These are phyloP conservation scores for Setomelanomma holmii DNA, from an alignment of 2,329 filamentous ascomycete genomes.

Conservation along the genomic window DNA sequence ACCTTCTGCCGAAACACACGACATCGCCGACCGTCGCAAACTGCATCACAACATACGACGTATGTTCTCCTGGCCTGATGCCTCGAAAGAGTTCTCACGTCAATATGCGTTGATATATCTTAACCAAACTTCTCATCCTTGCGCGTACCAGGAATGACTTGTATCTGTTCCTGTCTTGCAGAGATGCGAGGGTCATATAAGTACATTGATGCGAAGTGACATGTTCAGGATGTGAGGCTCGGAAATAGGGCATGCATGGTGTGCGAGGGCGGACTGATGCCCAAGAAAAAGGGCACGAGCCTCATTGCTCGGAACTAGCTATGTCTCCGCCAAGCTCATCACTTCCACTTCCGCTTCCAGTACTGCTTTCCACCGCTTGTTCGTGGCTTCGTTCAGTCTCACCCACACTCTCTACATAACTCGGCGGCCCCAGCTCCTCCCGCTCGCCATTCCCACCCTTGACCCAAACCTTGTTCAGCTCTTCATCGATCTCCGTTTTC, in stretches of 20 bases:
- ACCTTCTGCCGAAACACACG: too few species aligned
- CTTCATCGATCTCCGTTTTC: slow-evolving; percentile 79
- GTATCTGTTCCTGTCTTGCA: slow-evolving; percentile 2
- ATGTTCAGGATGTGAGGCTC: too few species aligned
- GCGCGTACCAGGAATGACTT: neutral
- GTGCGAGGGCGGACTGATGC: too few species aligned
- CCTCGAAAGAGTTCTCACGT: slow-evolving; percentile 3
- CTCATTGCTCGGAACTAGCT: too few species aligned
- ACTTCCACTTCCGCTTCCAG: neutral
- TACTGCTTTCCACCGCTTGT: neutral
- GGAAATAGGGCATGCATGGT: too few species aligned
- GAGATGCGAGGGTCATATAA: too few species aligned
- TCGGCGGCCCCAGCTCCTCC: neutral
- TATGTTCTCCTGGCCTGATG: neutral
- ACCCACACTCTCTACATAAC: neutral
- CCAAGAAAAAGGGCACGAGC: too few species aligned
- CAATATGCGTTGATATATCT: neutral
- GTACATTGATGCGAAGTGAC: too few species aligned
- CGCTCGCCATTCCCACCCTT: slow-evolving; percentile 27
- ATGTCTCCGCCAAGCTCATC: too few species aligned
- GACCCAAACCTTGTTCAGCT: slow-evolving; percentile 72
- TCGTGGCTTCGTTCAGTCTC: neutral
- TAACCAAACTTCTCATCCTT: neutral
- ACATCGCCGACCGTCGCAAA: too few species aligned
- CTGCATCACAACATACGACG: neutral